A percentile compares a stretch with the other conserved stretches of the same genome.
These are phyloP conservation scores for Pseudocercospora pini-densiflorae DNA, from an alignment of 2,329 filamentous ascomycete species.

Conservation along the genomic window DNA sequence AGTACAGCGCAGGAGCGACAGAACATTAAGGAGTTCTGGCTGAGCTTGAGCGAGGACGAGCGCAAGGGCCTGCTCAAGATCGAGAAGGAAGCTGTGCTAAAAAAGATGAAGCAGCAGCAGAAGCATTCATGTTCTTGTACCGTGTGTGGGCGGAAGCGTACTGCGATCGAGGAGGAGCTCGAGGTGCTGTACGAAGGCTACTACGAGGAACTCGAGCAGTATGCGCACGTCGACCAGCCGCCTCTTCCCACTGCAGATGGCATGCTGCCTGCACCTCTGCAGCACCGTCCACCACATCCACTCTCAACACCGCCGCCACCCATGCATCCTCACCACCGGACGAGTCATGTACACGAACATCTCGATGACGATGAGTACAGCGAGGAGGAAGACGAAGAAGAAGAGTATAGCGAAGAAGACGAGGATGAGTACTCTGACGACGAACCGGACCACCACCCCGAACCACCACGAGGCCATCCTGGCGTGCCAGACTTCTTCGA, in stretches of 20 bases:
- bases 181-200: constrained; percentile 98
- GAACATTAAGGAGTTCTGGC: constrained; percentile 98
- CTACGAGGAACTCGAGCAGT: constrained; percentile 97
- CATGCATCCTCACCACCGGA: constrained; percentile 63
- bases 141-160: constrained; percentile 93
- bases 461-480: constrained; percentile 65
- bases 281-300: constrained; percentile 47
- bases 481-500: constrained; percentile 85
- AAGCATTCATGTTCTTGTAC: constrained; percentile 99
- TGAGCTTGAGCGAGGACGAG: constrained; percentile 90
- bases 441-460: constrained; percentile 57
- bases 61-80: constrained; percentile 95
- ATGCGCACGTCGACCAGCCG: constrained; percentile 81
- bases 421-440: constrained; percentile 70
- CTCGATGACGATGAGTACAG: constrained; percentile 57
- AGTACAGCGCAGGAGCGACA: constrained; percentile 92
- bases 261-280: constrained; percentile 65
- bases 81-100: constrained; percentile 95
- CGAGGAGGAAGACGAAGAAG: constrained; percentile 61
- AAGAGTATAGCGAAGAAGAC: constrained; percentile 67
- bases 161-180: constrained; percentile 95
- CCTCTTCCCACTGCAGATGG: constrained; percentile 59
- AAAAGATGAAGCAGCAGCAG: constrained; percentile 99
- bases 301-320: constrained; percentile 38
- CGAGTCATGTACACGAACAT: constrained; percentile 74